phyloP scores from a whole-genome alignment of 2,329 filamentous ascomycete genomes.

The Hypocreales sp. region DNA sequence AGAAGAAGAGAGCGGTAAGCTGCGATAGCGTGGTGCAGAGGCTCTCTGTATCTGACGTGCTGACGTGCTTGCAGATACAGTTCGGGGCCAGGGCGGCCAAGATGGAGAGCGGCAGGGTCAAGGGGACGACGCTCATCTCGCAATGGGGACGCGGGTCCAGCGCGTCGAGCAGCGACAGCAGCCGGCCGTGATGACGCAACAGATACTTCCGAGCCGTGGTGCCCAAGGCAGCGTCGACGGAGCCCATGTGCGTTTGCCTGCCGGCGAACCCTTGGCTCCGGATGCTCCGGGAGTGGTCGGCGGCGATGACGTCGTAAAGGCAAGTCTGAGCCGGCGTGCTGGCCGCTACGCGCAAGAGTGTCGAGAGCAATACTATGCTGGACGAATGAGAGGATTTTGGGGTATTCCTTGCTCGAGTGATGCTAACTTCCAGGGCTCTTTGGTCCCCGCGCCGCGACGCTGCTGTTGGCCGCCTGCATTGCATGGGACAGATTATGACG shows the following conservation, averaged over 20 bases:
- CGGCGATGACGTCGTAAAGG: slow-evolving; percentile 41
- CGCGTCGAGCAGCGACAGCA: neutral
- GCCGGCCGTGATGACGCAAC: slow-evolving; percentile 49
- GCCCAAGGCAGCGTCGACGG: slow-evolving; percentile 6
- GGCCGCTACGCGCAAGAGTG: no score
- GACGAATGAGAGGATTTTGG: no score
- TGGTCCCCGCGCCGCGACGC: no score
- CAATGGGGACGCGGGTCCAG: slow-evolving; percentile 15
- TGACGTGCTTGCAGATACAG: slow-evolving; percentile 43
- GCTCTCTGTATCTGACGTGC: neutral
- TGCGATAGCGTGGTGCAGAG: neutral
- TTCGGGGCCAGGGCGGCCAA: slow-evolving; percentile 73
- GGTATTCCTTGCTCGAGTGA: no score
- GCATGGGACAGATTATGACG: no score
- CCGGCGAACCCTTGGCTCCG: slow-evolving; percentile 22
- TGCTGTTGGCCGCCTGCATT: no score
- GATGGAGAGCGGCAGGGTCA: slow-evolving; percentile 56
- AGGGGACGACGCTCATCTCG: slow-evolving; percentile 47
- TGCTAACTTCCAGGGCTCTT: no score
- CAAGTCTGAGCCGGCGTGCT: slow-evolving; percentile 55
- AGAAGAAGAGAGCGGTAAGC: slow-evolving; percentile 51
- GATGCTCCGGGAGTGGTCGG: slow-evolving; percentile 7
- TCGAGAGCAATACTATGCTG: no score
- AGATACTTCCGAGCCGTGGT: slow-evolving; percentile 59
- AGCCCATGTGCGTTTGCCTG: slow-evolving; percentile 32